These are phyloP conservation scores for Ganoderma lucidum DNA, from an alignment of 1,284 basidiomycete species.

Conservation along the genomic window DNA sequence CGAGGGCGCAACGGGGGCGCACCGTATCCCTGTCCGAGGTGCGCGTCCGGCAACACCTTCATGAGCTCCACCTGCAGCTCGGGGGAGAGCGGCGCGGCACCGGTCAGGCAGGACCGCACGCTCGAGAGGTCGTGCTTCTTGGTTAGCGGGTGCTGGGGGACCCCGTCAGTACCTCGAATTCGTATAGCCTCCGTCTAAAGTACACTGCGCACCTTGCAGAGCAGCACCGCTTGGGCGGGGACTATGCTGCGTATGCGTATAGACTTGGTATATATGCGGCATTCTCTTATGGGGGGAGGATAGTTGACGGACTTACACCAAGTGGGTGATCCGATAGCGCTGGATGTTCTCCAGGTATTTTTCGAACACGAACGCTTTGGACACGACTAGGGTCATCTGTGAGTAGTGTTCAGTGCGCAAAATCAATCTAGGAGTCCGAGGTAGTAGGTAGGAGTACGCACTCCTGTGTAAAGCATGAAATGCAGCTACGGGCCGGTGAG, in stretches of 20 bases:
- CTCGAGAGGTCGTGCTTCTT: constrained; percentile 71
- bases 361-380: constrained; percentile 73
- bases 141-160: constrained; percentile 65
- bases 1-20: neutral
- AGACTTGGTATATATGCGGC: no score
- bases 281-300: no score
- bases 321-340: constrained; percentile 68
- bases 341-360: constrained; percentile 73
- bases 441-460: neutral
- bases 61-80: constrained; percentile 68
- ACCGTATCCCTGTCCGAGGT: constrained; percentile 76
- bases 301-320: constrained; percentile 63
- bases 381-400: constrained; percentile 58
- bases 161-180: neutral
- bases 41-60: constrained; percentile 62
- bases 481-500: constrained; percentile 1
- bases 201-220: constrained; percentile 57
- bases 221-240: constrained; percentile 53
- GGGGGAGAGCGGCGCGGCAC: constrained; percentile 79
- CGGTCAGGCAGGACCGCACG: constrained; percentile 66
- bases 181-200: no score
- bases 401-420: neutral
- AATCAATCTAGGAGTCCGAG: no score
- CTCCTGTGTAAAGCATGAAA: neutral
- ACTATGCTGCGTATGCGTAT: constrained; percentile 32